These are phyloP conservation scores for Aureobasidium subglaciale DNA, from an alignment of 2,329 filamentous ascomycete species.

Conservation along the genomic window DNA sequence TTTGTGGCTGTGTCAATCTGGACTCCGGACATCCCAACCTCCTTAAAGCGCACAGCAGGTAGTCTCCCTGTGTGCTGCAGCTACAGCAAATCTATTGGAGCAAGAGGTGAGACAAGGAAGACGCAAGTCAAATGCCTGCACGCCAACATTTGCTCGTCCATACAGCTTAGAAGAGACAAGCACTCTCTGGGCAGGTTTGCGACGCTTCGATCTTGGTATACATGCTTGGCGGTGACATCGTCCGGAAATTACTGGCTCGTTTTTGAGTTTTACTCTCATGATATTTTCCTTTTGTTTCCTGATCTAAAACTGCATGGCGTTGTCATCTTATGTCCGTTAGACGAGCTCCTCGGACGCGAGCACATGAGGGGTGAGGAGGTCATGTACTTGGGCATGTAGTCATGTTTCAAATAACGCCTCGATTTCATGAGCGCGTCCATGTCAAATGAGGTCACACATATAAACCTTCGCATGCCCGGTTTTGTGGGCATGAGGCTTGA, in stretches of 20 bases:
- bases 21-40: background rate
- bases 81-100: no score
- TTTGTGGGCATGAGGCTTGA: no score
- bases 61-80: background rate
- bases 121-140: background rate
- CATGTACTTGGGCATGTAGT: no score
- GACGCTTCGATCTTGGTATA: background rate
- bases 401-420: no score
- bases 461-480: no score
- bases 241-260: background rate
- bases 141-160: background rate
- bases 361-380: no score
- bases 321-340: background rate
- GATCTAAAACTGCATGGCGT: background rate
- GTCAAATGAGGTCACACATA: no score
- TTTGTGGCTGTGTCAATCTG: conserved; percentile 7
- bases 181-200: background rate
- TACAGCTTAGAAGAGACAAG: background rate
- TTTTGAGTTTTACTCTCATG: background rate
- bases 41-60: background rate
- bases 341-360: background rate
- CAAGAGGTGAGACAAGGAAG: background rate
- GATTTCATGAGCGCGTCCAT: no score
- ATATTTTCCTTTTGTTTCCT: background rate
- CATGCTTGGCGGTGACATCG: conserved; percentile 2